These are phyloP conservation scores for Yarrowia osloensis DNA, from an alignment of 805 yeast genomes.

Conservation along the genomic window DNA sequence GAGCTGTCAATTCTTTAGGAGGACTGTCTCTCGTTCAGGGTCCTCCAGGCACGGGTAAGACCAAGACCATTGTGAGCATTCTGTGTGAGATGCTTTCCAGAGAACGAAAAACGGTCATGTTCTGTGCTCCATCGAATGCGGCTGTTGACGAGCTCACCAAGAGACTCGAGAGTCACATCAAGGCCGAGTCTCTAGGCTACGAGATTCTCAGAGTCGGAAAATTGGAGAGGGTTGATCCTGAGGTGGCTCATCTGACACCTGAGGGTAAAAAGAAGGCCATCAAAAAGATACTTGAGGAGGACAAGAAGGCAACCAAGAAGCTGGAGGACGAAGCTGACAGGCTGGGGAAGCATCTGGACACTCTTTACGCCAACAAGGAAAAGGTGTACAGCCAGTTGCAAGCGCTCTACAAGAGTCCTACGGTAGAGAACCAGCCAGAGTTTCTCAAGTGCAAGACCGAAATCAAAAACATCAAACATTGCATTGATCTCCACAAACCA, in stretches of 20 bases:
- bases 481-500: too few species aligned
- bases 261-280: not conserved
- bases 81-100: not conserved
- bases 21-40: not conserved
- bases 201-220: not conserved
- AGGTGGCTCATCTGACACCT: not conserved
- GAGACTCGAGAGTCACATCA: not conserved
- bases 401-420: too few species aligned
- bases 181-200: not conserved
- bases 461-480: too few species aligned
- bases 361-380: too few species aligned
- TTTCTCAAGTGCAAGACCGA: too few species aligned
- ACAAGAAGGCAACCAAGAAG: too few species aligned
- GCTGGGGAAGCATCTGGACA: too few species aligned
- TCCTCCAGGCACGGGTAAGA: constrained; percentile 11
- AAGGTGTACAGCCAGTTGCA: too few species aligned
- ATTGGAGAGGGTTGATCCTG: not conserved
- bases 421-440: too few species aligned
- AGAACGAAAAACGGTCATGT: not conserved
- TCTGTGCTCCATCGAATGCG: constrained; percentile 1
- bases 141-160: constrained; percentile 11
- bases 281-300: too few species aligned
- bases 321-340: too few species aligned
- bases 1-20: not conserved
- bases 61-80: not conserved